These are phyloP conservation scores for Ophiosphaerella herpotricha DNA, from an alignment of 2,329 filamentous ascomycete genomes.

Conservation along the genomic window DNA sequence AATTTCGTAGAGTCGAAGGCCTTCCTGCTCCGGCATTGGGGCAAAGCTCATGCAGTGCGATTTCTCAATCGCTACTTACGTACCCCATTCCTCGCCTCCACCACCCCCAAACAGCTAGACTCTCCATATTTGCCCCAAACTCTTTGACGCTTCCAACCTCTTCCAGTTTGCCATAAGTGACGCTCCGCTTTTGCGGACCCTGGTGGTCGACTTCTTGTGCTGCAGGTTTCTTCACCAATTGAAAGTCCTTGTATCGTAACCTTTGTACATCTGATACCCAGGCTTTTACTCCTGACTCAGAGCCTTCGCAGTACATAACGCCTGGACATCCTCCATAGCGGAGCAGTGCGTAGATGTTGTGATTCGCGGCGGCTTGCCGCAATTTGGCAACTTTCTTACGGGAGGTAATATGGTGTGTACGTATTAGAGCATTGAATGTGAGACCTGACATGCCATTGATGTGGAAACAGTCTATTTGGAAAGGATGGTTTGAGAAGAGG, in stretches of 20 bases:
- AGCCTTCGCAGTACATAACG: conserved; percentile 77
- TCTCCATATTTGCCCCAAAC: conserved; percentile 66
- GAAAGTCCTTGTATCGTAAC: conserved; percentile 74
- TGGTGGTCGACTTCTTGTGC: conserved; percentile 23
- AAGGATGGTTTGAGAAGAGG: too few relatives aligned
- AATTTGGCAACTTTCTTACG: conserved; percentile 72
- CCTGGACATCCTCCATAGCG: conserved; percentile 72
- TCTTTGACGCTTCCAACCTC: conserved; percentile 68
- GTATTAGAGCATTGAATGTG: conserved; percentile 66
- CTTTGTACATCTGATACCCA: conserved; percentile 70
- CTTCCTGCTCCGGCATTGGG: too few relatives aligned
- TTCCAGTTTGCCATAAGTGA: conserved; percentile 45
- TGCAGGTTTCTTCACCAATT: conserved; percentile 62
- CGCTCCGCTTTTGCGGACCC: not conserved
- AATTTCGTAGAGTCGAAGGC: not conserved
- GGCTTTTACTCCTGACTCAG: conserved; percentile 58
- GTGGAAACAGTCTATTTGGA: too few relatives aligned
- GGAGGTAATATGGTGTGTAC: conserved; percentile 81
- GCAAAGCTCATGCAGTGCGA: not conserved
- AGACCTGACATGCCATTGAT: conserved; percentile 24
- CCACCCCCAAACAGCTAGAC: conserved; percentile 64
- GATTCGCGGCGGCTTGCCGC: conserved; percentile 65
- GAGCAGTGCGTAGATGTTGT: conserved; percentile 67
- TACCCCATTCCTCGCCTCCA: conserved; percentile 72
- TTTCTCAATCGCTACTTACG: conserved; percentile 19